These are phyloP conservation scores for Acanthamoeba castellanii DNA, from an alignment of 208 protist genomes.

Conservation along the genomic window DNA sequence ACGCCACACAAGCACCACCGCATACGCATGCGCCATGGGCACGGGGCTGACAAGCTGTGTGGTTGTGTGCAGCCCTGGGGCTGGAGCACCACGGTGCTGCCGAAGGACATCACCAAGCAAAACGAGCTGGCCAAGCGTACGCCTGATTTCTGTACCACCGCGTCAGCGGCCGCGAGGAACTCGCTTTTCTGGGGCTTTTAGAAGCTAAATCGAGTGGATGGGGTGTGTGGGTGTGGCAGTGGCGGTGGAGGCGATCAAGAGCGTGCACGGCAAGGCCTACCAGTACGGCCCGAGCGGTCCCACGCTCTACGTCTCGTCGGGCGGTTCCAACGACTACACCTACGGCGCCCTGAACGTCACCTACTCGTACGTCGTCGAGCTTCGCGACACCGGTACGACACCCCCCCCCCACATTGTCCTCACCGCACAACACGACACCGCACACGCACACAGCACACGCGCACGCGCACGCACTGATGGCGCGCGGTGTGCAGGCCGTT, in stretches of 20 bases:
- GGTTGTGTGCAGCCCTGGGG: not conserved
- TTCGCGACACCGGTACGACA: constrained; percentile 44
- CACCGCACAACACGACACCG: not conserved
- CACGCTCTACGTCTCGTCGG: constrained; percentile 39
- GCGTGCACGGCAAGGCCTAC: not conserved
- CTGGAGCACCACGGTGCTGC: not conserved
- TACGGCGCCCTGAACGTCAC: constrained; percentile 30
- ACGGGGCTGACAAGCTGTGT: not conserved
- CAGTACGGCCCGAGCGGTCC: not conserved
- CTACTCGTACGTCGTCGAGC: constrained; percentile 71
- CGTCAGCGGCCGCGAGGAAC: too few species aligned
- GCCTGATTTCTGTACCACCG: not conserved
- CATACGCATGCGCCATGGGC: not conserved
- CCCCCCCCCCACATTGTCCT: not conserved
- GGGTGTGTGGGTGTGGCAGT: not conserved
- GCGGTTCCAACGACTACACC: constrained; percentile 72
- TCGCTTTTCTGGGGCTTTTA: not conserved
- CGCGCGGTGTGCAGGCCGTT: not conserved
- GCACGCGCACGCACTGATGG: not conserved
- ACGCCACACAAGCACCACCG: not conserved
- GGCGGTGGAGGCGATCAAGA: not conserved
- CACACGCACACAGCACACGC: not conserved
- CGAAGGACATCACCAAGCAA: not conserved
- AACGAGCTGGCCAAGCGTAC: constrained; percentile 7
- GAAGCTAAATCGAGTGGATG: not conserved